Evolutionary conservation across 1,284 basidiomycete genomes (phyloP).

Genomic region (Apiotrichum siamense): DNA sequence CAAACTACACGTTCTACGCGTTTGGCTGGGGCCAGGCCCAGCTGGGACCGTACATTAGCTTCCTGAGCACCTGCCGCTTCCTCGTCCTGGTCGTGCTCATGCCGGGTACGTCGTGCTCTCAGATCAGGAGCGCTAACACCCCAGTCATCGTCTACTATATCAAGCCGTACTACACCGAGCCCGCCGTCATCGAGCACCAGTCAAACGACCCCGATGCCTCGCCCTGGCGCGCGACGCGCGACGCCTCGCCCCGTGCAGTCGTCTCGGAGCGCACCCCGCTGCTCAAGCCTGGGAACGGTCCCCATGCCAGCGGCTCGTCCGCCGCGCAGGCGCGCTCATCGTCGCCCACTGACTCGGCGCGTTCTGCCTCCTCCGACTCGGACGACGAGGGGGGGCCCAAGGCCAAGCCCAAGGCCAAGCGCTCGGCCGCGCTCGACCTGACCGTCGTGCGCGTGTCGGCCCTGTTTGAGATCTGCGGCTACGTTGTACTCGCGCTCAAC

Average conservation of each 20-base stretch:
- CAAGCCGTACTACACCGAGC: slow-evolving; percentile 34
- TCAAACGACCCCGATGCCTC: slow-evolving; percentile 6
- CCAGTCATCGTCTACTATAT: slow-evolving; percentile 38
- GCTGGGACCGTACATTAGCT: slow-evolving; percentile 70
- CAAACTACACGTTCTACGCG: slow-evolving; percentile 61
- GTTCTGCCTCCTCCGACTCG: background rate
- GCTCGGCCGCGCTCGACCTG: slow-evolving; percentile 40
- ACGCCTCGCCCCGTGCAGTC: background rate
- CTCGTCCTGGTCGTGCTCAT: slow-evolving; percentile 59
- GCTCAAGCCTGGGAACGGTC: background rate
- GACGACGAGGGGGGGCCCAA: background rate
- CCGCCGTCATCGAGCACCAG: slow-evolving; percentile 9
- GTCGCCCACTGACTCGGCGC: slow-evolving; percentile 2
- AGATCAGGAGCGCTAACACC: background rate
- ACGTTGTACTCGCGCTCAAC: slow-evolving; percentile 50
- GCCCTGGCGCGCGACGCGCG: background rate
- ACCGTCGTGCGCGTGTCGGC: slow-evolving; percentile 38
- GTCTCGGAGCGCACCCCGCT: slow-evolving; percentile 7
- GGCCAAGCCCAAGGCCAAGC: slow-evolving; percentile 18
- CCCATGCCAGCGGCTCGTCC: background rate
- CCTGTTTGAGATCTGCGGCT: slow-evolving; percentile 56
- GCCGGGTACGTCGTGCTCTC: slow-evolving; percentile 55
- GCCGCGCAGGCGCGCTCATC: background rate
- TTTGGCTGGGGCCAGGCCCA: slow-evolving; percentile 71
- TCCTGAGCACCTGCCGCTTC: slow-evolving; percentile 58